These are phyloP conservation scores for Solanum hybrid DNA, from an alignment of 305 asterid genomes.

Conservation along the genomic window DNA sequence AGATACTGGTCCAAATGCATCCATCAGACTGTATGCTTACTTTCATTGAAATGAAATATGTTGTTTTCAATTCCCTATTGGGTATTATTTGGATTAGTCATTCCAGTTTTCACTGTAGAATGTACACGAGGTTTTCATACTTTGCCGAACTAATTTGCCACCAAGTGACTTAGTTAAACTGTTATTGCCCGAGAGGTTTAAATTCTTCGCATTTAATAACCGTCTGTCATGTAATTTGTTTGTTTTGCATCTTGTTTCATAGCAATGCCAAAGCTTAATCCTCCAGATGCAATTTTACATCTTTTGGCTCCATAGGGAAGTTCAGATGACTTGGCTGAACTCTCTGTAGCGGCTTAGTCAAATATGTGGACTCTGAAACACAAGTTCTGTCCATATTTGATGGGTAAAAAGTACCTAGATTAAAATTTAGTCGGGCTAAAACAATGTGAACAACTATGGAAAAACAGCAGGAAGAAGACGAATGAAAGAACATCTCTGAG, in stretches of 20 bases:
- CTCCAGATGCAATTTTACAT: neutral
- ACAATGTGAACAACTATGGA: no score
- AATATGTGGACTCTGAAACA: no score
- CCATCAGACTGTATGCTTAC: neutral
- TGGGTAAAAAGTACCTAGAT: no score
- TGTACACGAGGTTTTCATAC: neutral
- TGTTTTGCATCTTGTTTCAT: slow-evolving; percentile 9
- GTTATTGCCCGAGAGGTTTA: neutral
- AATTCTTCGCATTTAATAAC: neutral
- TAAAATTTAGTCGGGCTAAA: no score
- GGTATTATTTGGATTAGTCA: no score
- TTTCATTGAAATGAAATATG: no score
- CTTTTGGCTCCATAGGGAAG: neutral
- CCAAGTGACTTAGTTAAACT: neutral
- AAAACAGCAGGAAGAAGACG: no score
- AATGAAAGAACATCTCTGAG: no score
- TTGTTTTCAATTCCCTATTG: no score
- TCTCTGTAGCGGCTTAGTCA: neutral
- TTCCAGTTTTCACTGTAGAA: neutral
- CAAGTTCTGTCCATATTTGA: no score
- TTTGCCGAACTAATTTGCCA: neutral
- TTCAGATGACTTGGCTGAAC: neutral
- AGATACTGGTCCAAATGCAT: neutral
- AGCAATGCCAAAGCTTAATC: neutral
- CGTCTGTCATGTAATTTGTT: neutral